Conservation (phyloP, 495 filamentous ascomycete species). For the Penicillium bialowiezense region DNA sequence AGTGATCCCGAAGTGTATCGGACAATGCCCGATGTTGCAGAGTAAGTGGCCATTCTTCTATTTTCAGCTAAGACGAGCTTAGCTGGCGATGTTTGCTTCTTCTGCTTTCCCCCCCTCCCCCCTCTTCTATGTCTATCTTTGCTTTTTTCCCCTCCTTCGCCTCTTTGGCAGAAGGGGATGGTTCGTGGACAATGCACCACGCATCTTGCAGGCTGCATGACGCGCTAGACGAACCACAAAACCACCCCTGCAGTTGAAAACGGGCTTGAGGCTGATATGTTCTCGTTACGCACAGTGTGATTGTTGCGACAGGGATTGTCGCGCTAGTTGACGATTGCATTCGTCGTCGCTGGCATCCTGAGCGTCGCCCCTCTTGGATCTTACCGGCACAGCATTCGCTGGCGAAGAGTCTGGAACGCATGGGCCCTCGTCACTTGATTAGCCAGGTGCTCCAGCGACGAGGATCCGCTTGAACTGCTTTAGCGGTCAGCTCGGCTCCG, state of each 20-base stretch:
- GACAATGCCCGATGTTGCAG: slow-evolving; percentile 74
- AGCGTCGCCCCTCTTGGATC: slow-evolving; percentile 55
- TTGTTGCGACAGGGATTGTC: slow-evolving; percentile 87
- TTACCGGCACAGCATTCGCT: slow-evolving; percentile 55
- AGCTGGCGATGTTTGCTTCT: not conserved
- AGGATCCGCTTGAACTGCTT: slow-evolving; percentile 30
- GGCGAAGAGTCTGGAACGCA: slow-evolving; percentile 59
- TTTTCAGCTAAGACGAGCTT: not conserved
- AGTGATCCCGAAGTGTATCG: slow-evolving; percentile 66
- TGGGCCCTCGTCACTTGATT: slow-evolving; percentile 70
- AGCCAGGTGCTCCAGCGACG: slow-evolving; percentile 73
- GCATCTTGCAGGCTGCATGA: not conserved
- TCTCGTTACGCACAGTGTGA: slow-evolving; percentile 56
- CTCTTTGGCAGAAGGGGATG: not conserved
- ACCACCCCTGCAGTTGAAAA: not conserved
- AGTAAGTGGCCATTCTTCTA: slow-evolving; percentile 69
- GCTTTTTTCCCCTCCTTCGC: not conserved
- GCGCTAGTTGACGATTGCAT: slow-evolving; percentile 92
- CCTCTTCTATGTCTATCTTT: slow-evolving; percentile 3
- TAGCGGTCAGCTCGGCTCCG: not conserved
- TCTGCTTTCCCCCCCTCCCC: slow-evolving; percentile 1
- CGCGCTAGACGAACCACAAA: not conserved
- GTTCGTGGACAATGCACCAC: slow-evolving; percentile 5
- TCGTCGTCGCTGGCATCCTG: slow-evolving; percentile 70
- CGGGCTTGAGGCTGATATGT: slow-evolving; percentile 21